A percentile compares a stretch with the other conserved stretches of the same genome.
Evolutionary conservation across 1,284 basidiomycete genomes (phyloP).

Genomic region (Phylloporus sp.): DNA sequence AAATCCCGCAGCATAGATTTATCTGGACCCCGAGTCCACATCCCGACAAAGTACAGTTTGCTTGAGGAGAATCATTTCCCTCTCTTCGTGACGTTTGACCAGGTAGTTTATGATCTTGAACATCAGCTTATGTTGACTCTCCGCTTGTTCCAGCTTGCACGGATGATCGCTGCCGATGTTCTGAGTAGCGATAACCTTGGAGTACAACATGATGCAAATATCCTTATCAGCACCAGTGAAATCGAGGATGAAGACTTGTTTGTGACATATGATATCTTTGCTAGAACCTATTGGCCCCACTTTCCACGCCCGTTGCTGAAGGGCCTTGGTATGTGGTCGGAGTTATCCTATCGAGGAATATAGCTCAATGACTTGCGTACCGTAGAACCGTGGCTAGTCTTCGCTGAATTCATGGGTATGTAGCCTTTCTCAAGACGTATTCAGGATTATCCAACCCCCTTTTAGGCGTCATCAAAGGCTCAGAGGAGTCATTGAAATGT

Average conservation of each 20-base stretch:
- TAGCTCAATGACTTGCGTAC: no score
- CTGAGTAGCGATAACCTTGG: constrained; percentile 17
- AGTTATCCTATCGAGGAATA: no score
- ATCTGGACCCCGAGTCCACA: constrained; percentile 50
- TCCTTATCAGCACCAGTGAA: constrained; percentile 29
- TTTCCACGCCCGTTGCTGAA: constrained; percentile 65
- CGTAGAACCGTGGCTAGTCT: no score
- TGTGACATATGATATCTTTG: constrained; percentile 64
- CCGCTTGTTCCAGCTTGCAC: constrained; percentile 14
- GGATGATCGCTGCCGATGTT: constrained; percentile 34
- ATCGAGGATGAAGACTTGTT: constrained; percentile 28
- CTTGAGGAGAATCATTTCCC: constrained; percentile 73
- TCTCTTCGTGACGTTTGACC: constrained; percentile 72
- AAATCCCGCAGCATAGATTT: constrained; percentile 32
- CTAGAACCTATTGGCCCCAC: constrained; percentile 67
- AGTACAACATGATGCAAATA: constrained; percentile 9
- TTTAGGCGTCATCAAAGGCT: constrained; percentile 73
- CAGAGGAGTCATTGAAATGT: constrained; percentile 54
- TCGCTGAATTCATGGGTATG: no score
- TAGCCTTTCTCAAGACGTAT: not conserved
- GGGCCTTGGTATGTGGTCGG: not conserved
- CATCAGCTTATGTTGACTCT: not conserved
- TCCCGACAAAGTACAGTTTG: constrained; percentile 66
- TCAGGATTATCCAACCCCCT: not conserved
- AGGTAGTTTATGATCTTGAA: constrained; percentile 47